These are phyloP conservation scores for Myriosclerotinia scirpicola DNA, from an alignment of 2,329 filamentous ascomycete genomes.

Conservation along the genomic window DNA sequence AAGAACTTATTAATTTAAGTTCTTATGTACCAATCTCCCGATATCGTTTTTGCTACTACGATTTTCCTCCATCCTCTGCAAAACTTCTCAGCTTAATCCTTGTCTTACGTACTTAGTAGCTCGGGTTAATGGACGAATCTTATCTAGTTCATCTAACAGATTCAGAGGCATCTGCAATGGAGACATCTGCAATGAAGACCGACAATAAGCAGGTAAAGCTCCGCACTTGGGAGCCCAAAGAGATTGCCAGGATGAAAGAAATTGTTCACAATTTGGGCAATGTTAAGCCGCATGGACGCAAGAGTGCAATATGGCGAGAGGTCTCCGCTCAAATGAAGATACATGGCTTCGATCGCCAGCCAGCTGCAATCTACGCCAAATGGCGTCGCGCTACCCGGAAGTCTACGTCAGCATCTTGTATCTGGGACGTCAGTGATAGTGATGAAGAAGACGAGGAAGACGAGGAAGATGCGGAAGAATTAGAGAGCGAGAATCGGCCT, in stretches of 20 bases:
- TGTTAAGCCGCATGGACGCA: too few species aligned
- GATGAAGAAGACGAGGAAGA: background rate
- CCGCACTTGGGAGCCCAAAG: background rate
- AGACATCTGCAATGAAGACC: background rate
- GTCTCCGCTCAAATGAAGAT: background rate
- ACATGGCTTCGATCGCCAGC: conserved; percentile 7
- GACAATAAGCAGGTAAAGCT: background rate
- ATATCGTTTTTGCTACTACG: background rate
- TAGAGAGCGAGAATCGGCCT: background rate
- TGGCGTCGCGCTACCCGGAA: background rate
- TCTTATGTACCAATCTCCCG: background rate
- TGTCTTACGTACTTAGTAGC: too few species aligned
- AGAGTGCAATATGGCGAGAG: background rate
- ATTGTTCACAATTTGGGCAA: background rate
- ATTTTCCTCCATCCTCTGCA: background rate
- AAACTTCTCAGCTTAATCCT: background rate
- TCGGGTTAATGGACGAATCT: background rate
- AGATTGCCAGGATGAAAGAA: background rate
- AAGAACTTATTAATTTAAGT: background rate
- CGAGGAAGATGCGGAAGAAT: background rate
- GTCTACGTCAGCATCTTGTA: too few species aligned
- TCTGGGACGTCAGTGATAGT: background rate
- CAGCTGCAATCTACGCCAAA: background rate
- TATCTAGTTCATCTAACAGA: background rate
- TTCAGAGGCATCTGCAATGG: background rate